These are phyloP conservation scores for Raddia guianensis DNA, from an alignment of 176 grass and related monocot species.

Conservation along the genomic window DNA sequence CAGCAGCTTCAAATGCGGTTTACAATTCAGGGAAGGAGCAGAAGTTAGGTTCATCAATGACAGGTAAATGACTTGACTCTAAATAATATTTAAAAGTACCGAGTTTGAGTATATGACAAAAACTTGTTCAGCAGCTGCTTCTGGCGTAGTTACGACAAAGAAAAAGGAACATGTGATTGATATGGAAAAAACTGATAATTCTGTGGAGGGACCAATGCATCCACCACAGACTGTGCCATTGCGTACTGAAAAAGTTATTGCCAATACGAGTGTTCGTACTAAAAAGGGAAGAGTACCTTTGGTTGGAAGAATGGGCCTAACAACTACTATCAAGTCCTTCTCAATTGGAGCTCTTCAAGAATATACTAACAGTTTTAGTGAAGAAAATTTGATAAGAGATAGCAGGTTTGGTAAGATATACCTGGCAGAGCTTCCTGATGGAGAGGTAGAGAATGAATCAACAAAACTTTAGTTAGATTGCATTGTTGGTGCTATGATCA, in stretches of 20 bases:
- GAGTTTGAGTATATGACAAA: conserved; percentile 16
- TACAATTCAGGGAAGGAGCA: conserved; percentile 39
- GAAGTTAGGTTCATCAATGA: conserved; percentile 29
- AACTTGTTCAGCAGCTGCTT: conserved; percentile 38
- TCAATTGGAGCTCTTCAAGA: conserved; percentile 83
- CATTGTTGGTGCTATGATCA: conserved; percentile 29
- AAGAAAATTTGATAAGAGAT: conserved; percentile 89
- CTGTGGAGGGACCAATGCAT: conserved; percentile 50
- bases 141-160: conserved; percentile 41
- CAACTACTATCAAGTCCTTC: conserved; percentile 77
- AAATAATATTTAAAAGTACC: background rate
- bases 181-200: conserved; percentile 56
- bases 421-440: conserved; percentile 82
- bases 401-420: conserved; percentile 78
- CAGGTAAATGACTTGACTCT: conserved; percentile 49
- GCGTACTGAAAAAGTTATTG: conserved; percentile 45
- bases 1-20: conserved; percentile 38
- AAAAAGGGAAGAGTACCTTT: conserved; percentile 49
- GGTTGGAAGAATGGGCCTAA: conserved; percentile 48
- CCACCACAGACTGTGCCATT: conserved; percentile 35
- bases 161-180: conserved; percentile 70
- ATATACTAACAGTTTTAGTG: conserved; percentile 83
- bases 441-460: conserved; percentile 67
- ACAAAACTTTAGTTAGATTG: conserved; percentile 22
- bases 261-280: conserved; percentile 56